Evolutionary conservation across 1,139 yeast species (phyloP).

Genomic region (Chernovozyma sophiae-reginae): DNA sequence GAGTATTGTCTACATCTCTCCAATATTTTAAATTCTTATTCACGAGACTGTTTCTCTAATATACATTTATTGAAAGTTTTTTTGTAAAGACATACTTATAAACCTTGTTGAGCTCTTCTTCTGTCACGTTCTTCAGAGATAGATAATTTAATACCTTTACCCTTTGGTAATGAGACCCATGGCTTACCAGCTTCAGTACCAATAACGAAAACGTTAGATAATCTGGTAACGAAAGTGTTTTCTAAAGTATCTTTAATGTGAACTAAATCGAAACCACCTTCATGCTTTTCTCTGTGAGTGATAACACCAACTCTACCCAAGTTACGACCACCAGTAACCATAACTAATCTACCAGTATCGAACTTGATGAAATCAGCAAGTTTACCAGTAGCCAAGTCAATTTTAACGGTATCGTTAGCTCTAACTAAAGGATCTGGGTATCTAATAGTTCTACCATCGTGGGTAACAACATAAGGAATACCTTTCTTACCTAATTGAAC

Average conservation of each 20-base stretch:
- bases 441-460: slow-evolving; percentile 97
- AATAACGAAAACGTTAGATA: slow-evolving; percentile 86
- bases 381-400: slow-evolving; percentile 91
- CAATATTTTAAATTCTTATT: too few relatives aligned
- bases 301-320: slow-evolving; percentile 98
- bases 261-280: slow-evolving; percentile 97
- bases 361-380: slow-evolving; percentile 82
- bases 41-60: too few relatives aligned
- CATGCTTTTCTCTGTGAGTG: slow-evolving; percentile 95
- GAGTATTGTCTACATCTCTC: too few relatives aligned
- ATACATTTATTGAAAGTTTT: too few relatives aligned
- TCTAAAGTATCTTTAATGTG: slow-evolving; percentile 95
- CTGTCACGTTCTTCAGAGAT: slow-evolving; percentile 97
- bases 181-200: slow-evolving; percentile 89
- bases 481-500: slow-evolving; percentile 96
- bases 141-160: slow-evolving; percentile 94
- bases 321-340: slow-evolving; percentile 95
- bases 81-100: too few relatives aligned
- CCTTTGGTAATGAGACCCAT: slow-evolving; percentile 91
- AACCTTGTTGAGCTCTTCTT: slow-evolving; percentile 63
- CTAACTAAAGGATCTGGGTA: slow-evolving; percentile 94
- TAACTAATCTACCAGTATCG: slow-evolving; percentile 87
- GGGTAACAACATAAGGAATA: slow-evolving; percentile 93
- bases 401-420: slow-evolving; percentile 92
- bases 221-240: slow-evolving; percentile 94